Evolutionary conservation across 768 basidiomycete species (phyloP), one percentile per base, ranked within the genome.

Genomic region (Naganishia friedmannii): DNA sequence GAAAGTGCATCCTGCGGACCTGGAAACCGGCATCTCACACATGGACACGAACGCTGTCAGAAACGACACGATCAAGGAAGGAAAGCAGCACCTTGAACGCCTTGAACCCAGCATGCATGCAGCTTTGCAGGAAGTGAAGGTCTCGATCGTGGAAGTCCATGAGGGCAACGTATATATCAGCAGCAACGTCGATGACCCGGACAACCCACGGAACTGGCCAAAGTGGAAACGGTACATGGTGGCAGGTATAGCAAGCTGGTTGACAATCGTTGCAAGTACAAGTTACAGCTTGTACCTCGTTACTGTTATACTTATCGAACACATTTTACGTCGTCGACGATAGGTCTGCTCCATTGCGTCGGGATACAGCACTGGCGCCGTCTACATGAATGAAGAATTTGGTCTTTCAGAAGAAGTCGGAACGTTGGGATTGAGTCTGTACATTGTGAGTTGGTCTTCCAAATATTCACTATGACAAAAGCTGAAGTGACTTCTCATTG

Each of bases 141-240:
- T 71, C 17, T 58, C 60, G 29, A 57, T 74, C 8, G 72, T 58
- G 34, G 65, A 70, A 19, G 72, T 71, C 53, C 69, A 72, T 19
- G n/a, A 70, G 7, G 75, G 74, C 3, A 74, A 70, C 21, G 45
- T 68, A 9, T 57, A 74, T 34, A 70, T 76, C 31, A 56, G 63
- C 15, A 71, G 72, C 53, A 54, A 67, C 17, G 55, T 23, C 23
- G 69, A 70, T 8, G 75, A 76, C 51, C 68, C 68, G 31, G 32
- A 60, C 28, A 76, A 60, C 63, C 75, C 75, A 4, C 29, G 75
- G 26, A 76, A 70, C 46, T 76, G 74, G 73, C 70, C 69, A 31
- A 76, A 74, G 34, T 76, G 75, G 75, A 73, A 73, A 56, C 37
- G 75, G 32, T 76, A 76, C 29, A 37, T 60, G 31, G 48, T 76